Base-by-base conservation (phyloP, 2,329 filamentous ascomycete species). In the Fusarium keratoplasticum region DNA sequence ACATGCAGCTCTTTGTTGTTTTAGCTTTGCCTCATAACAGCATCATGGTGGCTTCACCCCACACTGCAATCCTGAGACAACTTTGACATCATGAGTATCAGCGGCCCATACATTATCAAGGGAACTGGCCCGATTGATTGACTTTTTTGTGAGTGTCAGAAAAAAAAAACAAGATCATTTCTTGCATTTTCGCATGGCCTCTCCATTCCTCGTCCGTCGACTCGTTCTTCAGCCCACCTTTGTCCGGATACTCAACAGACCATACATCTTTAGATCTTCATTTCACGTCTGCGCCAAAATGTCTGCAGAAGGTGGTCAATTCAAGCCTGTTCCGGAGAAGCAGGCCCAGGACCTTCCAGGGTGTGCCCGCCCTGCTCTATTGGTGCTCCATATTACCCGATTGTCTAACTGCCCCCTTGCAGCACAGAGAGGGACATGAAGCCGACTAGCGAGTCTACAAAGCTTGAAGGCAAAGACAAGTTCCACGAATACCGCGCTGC, bases 401-500 rank as follows among this genome's bases (percentile, higher is more conserved):
- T 27, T 27, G 27, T 27, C 27, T 47, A 2, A 69, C 35, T 27
- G 27, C 44, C 18, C 2, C 1, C 16, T 1, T 1, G 16, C 1
- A 64, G 84, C 80, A 4, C 77, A 74, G 84, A 86, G 66, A 81
- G 81, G 52, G 74, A 81, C 3, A 79, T 85, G 80, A 76, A 82
- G 14, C 84, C 84, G 0, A 75, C 80, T 0, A 85, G 84, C 65
- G 83, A 86, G 72, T 42, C 81, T 0, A 85, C 83, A 2, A 83
- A 81, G 40, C 79, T 85, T 2, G 82, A 86, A 61, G 84, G 84
- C 25, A 82, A 83, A 57, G 74, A 77, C 27, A 69, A 77, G 10
- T 79, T 84, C 27, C 70, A 81, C 5, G 84, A 86, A 47, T 84
- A 85, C 22, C 67, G 74, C 6, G 87, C 86, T 0, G 86, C 85